Percentiles rank a stretch among this genome's conserved stretches.
Conservation (phyloP, 2,329 filamentous ascomycete genomes). For the Arthrobotrys conoides region DNA sequence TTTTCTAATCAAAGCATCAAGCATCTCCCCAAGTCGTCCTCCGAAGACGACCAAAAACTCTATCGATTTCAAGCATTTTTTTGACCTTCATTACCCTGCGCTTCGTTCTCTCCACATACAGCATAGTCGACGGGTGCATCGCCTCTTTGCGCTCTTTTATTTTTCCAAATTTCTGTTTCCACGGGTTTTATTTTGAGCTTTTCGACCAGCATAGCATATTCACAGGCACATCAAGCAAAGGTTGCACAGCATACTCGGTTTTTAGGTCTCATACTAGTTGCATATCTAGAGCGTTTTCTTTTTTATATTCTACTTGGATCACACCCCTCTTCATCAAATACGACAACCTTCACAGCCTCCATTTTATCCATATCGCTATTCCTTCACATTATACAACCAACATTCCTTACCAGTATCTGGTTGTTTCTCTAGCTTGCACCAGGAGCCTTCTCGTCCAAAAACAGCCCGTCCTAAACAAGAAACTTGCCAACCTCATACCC, state of each 20-base stretch:
- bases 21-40: slow-evolving; percentile 18
- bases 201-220: slow-evolving; percentile 61
- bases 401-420: slow-evolving; percentile 26
- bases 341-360: slow-evolving; percentile 45
- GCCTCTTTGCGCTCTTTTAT: slow-evolving; percentile 57
- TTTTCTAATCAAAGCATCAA: slow-evolving; percentile 42
- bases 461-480: slow-evolving; percentile 32
- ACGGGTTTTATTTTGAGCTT: slow-evolving; percentile 55
- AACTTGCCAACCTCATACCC: slow-evolving; percentile 17
- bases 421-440: slow-evolving; percentile 3
- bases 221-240: slow-evolving; percentile 56
- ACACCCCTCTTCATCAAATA: slow-evolving; percentile 45
- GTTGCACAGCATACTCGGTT: slow-evolving; percentile 61
- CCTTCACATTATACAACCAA: slow-evolving; percentile 31
- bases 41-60: slow-evolving; percentile 47
- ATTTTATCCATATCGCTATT: slow-evolving; percentile 26
- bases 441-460: slow-evolving; percentile 30
- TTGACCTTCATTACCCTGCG: slow-evolving; percentile 58
- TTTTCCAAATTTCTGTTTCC: slow-evolving; percentile 23
- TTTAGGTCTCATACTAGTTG: slow-evolving; percentile 60
- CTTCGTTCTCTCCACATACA: slow-evolving; percentile 55
- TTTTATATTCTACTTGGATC: slow-evolving; percentile 39
- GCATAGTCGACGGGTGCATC: slow-evolving; percentile 61
- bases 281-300: slow-evolving; percentile 61
- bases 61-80: slow-evolving; percentile 50